Percentiles rank a stretch among this genome's conserved stretches.
Conservation (phyloP, 2,329 filamentous ascomycete species). For the Neofusicoccum ribis region DNA sequence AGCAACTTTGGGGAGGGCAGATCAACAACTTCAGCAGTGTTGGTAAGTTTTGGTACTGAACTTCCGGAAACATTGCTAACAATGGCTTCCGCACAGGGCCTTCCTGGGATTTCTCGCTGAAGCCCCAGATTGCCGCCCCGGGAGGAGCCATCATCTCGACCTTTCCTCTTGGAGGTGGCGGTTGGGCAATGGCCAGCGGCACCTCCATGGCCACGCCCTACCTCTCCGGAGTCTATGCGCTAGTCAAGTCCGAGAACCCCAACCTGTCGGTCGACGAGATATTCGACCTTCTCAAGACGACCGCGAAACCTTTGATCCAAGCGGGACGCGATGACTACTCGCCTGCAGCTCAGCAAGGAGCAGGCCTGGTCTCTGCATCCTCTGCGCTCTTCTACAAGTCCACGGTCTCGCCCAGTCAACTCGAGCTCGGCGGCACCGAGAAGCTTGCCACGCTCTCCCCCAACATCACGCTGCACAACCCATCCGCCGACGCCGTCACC, state of each 20-base stretch:
- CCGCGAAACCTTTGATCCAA: conserved; percentile 24
- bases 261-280: conserved; percentile 21
- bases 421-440: conserved; percentile 28
- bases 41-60: neutral
- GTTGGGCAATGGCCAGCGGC: conserved; percentile 55
- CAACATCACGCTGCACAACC: conserved; percentile 27
- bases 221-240: conserved; percentile 24
- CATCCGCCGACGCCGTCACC: conserved; percentile 19
- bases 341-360: conserved; percentile 29
- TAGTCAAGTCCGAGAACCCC: conserved; percentile 13
- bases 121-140: conserved; percentile 58
- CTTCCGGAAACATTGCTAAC: too few relatives aligned
- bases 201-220: conserved; percentile 49
- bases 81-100: conserved; percentile 47
- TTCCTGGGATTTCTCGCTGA: conserved; percentile 58
- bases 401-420: conserved; percentile 23
- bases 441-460: conserved; percentile 28
- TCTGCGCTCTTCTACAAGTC: conserved; percentile 24
- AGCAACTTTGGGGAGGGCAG: neutral
- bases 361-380: conserved; percentile 26
- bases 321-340: conserved; percentile 16
- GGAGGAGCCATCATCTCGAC: conserved; percentile 62
- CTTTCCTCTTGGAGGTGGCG: conserved; percentile 45
- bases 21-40: conserved; percentile 6
- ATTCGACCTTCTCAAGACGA: conserved; percentile 24